Conservation (phyloP, 108 stramenopile species). For the Nannochloropsis gaditana region DNA sequence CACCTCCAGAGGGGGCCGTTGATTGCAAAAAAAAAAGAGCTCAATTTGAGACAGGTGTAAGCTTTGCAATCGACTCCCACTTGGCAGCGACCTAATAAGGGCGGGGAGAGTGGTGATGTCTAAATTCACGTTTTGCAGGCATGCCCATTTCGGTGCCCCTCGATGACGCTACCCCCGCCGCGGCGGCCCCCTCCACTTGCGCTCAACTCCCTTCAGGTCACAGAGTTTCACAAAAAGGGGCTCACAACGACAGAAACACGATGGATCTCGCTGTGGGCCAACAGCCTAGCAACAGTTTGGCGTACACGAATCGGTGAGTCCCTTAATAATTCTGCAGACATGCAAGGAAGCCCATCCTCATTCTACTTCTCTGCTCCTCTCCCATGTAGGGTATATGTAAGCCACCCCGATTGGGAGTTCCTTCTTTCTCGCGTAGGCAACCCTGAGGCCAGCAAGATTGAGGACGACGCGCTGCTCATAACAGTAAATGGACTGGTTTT, state of each 20-base stretch:
- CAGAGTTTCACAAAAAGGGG: background rate
- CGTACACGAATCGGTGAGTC: slow-evolving; percentile 35
- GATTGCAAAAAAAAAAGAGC: too few relatives aligned
- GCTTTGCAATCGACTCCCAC: too few relatives aligned
- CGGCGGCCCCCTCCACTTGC: too few relatives aligned
- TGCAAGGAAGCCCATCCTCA: slow-evolving; percentile 18
- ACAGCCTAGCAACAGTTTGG: slow-evolving; percentile 30
- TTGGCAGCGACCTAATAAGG: too few relatives aligned
- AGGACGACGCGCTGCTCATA: background rate
- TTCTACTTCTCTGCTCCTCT: background rate
- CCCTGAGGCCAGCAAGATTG: slow-evolving; percentile 18
- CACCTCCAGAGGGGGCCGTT: too few relatives aligned
- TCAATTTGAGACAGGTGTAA: too few relatives aligned
- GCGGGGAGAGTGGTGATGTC: too few relatives aligned
- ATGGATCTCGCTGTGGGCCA: slow-evolving; percentile 24
- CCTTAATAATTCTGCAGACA: background rate
- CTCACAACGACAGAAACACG: background rate
- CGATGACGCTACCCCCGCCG: too few relatives aligned
- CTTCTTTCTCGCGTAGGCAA: slow-evolving; percentile 21
- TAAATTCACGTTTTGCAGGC: too few relatives aligned
- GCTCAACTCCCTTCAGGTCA: background rate
- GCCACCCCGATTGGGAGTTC: slow-evolving; percentile 21
- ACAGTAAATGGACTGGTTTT: slow-evolving; percentile 14
- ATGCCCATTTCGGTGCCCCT: too few relatives aligned
- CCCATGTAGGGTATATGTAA: background rate